Evolutionary conservation across 139 green algal species (phyloP).

Genomic region (Tetradesmus lagerheimii): DNA sequence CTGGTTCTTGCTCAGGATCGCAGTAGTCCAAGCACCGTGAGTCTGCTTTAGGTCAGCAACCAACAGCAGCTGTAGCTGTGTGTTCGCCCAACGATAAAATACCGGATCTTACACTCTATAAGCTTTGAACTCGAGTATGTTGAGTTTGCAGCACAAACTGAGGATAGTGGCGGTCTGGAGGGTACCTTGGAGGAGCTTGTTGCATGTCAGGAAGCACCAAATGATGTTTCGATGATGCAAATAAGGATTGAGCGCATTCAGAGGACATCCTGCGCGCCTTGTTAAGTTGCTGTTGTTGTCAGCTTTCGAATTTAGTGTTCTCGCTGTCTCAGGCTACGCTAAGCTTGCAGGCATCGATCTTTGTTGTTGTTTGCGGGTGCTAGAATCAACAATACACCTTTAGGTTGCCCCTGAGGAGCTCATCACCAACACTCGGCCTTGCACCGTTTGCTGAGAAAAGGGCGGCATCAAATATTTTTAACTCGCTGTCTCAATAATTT

Average conservation of each 20-base stretch:
- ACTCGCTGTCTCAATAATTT: background rate
- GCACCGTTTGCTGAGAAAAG: background rate
- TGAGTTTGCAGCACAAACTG: background rate
- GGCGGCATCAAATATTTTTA: background rate
- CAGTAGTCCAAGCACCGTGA: background rate
- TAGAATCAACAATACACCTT: background rate
- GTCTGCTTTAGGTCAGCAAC: background rate
- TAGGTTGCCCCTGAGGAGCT: background rate
- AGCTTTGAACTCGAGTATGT: background rate
- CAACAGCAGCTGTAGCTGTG: background rate
- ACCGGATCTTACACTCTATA: background rate
- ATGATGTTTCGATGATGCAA: no score
- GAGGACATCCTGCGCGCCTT: no score
- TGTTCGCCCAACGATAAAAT: background rate
- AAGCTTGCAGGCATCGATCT: background rate
- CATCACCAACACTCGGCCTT: background rate
- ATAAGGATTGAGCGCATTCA: no score
- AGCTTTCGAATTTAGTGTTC: conserved; percentile 3
- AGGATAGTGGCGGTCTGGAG: no score
- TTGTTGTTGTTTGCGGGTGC: background rate
- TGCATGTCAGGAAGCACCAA: background rate
- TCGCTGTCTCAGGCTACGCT: background rate
- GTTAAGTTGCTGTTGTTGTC: background rate
- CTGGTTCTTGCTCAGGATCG: background rate
- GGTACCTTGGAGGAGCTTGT: background rate